Base-by-base conservation (phyloP, 768 basidiomycete genomes). In the Tricholoma matsutake region DNA sequence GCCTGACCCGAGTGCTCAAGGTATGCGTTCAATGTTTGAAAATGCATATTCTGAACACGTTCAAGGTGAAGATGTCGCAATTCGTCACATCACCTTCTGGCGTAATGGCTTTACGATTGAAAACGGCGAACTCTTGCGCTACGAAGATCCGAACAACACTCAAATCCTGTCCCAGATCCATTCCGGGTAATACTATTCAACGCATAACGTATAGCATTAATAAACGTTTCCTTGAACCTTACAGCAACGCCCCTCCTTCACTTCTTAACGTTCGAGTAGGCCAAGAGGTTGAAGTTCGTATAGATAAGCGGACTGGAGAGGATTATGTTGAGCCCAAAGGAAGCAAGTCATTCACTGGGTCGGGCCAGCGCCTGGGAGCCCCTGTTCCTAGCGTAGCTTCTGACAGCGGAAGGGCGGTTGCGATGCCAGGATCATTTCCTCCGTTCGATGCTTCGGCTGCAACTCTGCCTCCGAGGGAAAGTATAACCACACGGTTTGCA, bases 91-190 rank as follows among this genome's bases (percentile, higher is more conserved):
- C 45, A 95, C 89, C 0, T 92, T 98, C 76, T 98, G 96, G 96
- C 82, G 87, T 41, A 84, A 98, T 61, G 97, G 97, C 0, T 98
- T 97, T 74, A 87, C 87, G 52, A 83, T 98, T 49, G 92, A 97
- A 68, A 92, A 94, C 63, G 93, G 94, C 5, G 87, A 88, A 31
- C 77, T 98, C 58, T 83, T 91, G 83, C 78, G 82, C 20, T 97
- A 97, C 70, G 89, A 91, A 59, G 86, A 95, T 62, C 91, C 92
- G 0, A 79, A 77, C 16, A 86, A 94, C 64, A 79, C 84, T 43
- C 80, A 82, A 57, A 73, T 94, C 10, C 77, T 98, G 6, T 78
- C 79, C 1, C 87, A 92, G 61, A 91, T 98, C 63, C 86, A 93
- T 64, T 73, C 86, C 6, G 94, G 95, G 89, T 92, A 74, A 35